These are phyloP conservation scores for Microsporum ferrugineum DNA, from an alignment of 2,329 filamentous ascomycete genomes.

Conservation along the genomic window DNA sequence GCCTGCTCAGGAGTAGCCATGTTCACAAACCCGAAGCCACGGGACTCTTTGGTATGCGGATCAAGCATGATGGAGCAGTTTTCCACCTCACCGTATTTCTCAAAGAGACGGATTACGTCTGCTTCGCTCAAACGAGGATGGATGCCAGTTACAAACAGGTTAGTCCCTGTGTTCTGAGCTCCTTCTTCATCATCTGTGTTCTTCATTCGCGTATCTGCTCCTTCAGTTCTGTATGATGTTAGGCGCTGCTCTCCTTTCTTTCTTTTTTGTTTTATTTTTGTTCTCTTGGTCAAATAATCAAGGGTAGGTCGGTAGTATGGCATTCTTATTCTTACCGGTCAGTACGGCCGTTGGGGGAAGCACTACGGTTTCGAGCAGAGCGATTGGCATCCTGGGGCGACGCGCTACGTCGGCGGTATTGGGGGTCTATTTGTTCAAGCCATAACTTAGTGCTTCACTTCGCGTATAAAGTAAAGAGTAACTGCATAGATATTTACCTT, in stretches of 20 bases:
- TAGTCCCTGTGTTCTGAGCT: conserved; percentile 84
- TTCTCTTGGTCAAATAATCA: neutral
- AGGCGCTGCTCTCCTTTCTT: neutral
- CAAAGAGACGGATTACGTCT: conserved; percentile 88
- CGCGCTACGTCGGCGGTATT: conserved; percentile 56
- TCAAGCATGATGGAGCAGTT: conserved; percentile 99
- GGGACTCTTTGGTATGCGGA: conserved; percentile 95
- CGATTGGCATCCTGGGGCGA: conserved; percentile 50
- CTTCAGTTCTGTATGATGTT: conserved; percentile 2
- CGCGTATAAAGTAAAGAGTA: neutral
- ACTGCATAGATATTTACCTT: conserved; percentile 41
- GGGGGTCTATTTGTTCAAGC: conserved; percentile 42
- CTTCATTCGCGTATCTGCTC: conserved; percentile 30
- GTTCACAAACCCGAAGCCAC: conserved; percentile 98
- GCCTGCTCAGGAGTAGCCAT: conserved; percentile 93
- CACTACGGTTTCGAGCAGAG: conserved; percentile 49
- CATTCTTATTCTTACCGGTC: conserved; percentile 37
- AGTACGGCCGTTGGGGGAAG: conserved; percentile 50
- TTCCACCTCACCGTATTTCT: conserved; percentile 97
- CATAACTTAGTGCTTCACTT: neutral
- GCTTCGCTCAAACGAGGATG: conserved; percentile 82
- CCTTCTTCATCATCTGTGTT: conserved; percentile 55
- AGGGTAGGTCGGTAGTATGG: neutral
- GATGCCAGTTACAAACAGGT: conserved; percentile 97
- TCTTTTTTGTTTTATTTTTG: neutral